Evolutionary conservation across 257 asterid species (phyloP).

Genomic region (Solanum appendiculatum): DNA sequence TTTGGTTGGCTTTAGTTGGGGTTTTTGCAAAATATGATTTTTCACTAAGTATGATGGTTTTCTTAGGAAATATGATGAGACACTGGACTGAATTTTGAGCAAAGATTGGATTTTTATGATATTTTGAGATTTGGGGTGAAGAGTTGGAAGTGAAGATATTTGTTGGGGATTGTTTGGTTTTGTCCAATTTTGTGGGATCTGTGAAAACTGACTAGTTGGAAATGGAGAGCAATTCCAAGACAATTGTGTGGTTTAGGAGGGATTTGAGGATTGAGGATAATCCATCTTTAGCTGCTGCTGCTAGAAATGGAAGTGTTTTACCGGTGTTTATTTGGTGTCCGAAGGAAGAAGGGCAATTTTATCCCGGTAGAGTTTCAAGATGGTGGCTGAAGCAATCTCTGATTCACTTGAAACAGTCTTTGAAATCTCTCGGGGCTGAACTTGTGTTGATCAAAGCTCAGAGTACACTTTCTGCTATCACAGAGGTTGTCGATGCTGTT

Average conservation of each 20-base stretch:
- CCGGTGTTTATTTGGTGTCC: conserved; percentile 95
- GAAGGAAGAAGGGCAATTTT: conserved; percentile 65
- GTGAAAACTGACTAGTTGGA: neutral
- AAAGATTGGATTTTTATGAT: neutral
- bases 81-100: neutral
- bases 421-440: conserved; percentile 80
- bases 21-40: neutral
- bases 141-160: neutral
- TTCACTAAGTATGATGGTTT: neutral
- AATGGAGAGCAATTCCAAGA: conserved; percentile 58
- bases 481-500: conserved; percentile 45
- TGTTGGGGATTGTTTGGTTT: neutral
- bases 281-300: conserved; percentile 88
- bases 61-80: neutral
- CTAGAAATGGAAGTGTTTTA: conserved; percentile 59
- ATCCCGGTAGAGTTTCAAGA: conserved; percentile 87
- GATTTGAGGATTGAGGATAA: conserved; percentile 91
- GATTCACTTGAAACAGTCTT: conserved; percentile 53
- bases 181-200: neutral
- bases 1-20: neutral
- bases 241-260: conserved; percentile 92
- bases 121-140: neutral
- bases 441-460: conserved; percentile 57
- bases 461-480: conserved; percentile 57
- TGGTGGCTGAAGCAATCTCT: conserved; percentile 98